These are phyloP conservation scores for Drechslerella coelobrocha DNA, from an alignment of 2,329 filamentous ascomycete species.

Conservation along the genomic window DNA sequence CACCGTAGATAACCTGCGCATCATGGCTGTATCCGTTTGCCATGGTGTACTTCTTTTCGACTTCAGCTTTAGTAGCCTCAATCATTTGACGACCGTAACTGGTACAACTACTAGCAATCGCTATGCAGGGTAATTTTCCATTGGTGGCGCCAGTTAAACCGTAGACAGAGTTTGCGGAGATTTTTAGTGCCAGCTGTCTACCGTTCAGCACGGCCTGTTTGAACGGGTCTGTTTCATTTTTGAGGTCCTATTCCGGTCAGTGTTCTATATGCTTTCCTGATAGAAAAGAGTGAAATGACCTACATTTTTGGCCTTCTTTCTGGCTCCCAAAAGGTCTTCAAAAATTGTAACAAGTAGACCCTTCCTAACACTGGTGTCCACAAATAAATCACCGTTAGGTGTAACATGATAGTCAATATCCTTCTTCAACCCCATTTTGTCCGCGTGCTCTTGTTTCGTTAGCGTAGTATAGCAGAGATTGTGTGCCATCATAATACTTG, in stretches of 20 bases:
- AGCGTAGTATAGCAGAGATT: constrained; percentile 98
- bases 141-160: constrained; percentile 95
- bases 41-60: constrained; percentile 86
- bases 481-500: constrained; percentile 98
- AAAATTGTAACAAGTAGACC: constrained; percentile 93
- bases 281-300: background rate
- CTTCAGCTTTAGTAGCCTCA: constrained; percentile 94
- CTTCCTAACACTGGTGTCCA: constrained; percentile 85
- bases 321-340: constrained; percentile 85
- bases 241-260: constrained; percentile 59
- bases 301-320: constrained; percentile 74
- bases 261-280: background rate
- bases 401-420: constrained; percentile 97
- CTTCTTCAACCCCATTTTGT: constrained; percentile 77
- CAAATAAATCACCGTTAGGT: constrained; percentile 91
- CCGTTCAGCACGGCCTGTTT: constrained; percentile 98
- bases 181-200: constrained; percentile 92
- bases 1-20: constrained; percentile 96
- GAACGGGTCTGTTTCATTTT: constrained; percentile 93
- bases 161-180: constrained; percentile 98
- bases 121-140: constrained; percentile 91
- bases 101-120: constrained; percentile 95
- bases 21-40: constrained; percentile 94
- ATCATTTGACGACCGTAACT: constrained; percentile 99
- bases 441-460: constrained; percentile 77